A percentile compares a stretch with the other conserved stretches of the same genome.
Conservation (phyloP, 2,329 filamentous ascomycete species). For the Talaromyces sp. region DNA sequence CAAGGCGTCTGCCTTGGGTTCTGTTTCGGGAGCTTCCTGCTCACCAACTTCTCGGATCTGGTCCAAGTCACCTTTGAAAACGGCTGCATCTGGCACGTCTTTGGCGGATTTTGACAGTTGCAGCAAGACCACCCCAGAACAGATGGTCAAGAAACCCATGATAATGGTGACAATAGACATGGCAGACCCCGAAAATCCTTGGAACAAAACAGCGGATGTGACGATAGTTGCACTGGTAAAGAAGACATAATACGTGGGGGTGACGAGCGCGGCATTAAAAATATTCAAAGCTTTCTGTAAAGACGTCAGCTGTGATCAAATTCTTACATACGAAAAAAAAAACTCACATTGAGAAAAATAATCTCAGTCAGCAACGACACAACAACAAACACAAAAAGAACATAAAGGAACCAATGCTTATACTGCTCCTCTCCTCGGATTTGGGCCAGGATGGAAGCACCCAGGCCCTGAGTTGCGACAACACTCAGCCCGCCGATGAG, state of each 20-base stretch:
- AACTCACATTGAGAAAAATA: conserved; percentile 84
- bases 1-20: conserved; percentile 94
- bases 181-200: conserved; percentile 82
- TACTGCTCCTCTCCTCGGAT: conserved; percentile 78
- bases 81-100: conserved; percentile 86
- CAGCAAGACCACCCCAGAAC: conserved; percentile 81
- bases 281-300: conserved; percentile 92
- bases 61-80: conserved; percentile 88
- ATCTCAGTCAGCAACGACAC: conserved; percentile 88
- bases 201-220: conserved; percentile 86
- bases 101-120: conserved; percentile 98
- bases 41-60: conserved; percentile 94
- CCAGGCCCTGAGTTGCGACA: conserved; percentile 87
- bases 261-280: conserved; percentile 94
- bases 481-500: conserved; percentile 91
- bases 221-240: conserved; percentile 95
- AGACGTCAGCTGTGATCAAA: neutral
- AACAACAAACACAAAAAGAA: conserved; percentile 85
- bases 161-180: conserved; percentile 81
- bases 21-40: conserved; percentile 90
- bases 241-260: conserved; percentile 97
- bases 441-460: conserved; percentile 84
- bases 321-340: neutral
- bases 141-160: conserved; percentile 90
- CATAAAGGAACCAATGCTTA: conserved; percentile 95